Evolutionary conservation across 163 green algal species (phyloP).

Genomic region (Chloroidium sp.): DNA sequence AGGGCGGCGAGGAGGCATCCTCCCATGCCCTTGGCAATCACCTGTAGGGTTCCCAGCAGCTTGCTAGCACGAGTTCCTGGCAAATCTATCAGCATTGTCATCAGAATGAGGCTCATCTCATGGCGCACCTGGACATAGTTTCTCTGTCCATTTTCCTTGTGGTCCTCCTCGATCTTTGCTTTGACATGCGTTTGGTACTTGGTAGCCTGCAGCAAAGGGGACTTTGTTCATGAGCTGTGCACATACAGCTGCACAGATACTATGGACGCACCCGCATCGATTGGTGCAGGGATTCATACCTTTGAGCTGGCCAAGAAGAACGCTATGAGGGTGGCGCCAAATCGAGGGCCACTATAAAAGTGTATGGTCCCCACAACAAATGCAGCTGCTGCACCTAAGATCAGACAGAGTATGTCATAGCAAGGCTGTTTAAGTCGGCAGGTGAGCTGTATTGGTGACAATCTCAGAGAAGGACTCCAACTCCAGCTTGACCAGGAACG

Average conservation of each 20-base stretch:
- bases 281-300: neutral
- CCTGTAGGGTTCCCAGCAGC: conserved; percentile 25
- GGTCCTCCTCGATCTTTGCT: conserved; percentile 40
- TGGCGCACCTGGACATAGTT: conserved; percentile 2
- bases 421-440: no score
- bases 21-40: conserved; percentile 54
- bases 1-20: conserved; percentile 24
- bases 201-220: conserved; percentile 34
- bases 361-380: conserved; percentile 43
- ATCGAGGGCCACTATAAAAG: conserved; percentile 42
- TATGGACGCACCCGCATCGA: neutral
- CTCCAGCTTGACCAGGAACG: no score
- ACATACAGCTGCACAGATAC: no score
- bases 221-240: no score
- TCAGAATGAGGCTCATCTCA: neutral
- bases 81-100: no score
- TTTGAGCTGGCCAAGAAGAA: conserved; percentile 65
- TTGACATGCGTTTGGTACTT: conserved; percentile 59
- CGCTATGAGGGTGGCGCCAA: conserved; percentile 52
- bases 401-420: no score
- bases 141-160: conserved; percentile 56
- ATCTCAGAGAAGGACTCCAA: no score
- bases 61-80: neutral
- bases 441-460: no score
- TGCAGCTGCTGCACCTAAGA: conserved; percentile 39